A percentile compares a stretch with the other conserved stretches of the same genome.
phyloP scores from a whole-genome alignment of 768 basidiomycete species.

The Serendipita sp. region DNA sequence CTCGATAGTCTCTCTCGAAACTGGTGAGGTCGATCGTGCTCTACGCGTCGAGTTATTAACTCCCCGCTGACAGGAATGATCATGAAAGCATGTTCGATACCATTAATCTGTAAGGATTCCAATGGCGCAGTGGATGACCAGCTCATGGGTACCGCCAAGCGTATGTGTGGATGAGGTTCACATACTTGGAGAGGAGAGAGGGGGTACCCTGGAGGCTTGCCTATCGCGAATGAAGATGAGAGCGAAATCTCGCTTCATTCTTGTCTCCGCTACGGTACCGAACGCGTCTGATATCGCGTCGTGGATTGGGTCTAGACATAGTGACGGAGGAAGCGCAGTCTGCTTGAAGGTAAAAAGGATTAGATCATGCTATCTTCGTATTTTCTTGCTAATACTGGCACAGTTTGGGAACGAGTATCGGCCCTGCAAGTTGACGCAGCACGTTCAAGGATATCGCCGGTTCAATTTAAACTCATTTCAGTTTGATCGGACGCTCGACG shows the following conservation, averaged over 20 bases:
- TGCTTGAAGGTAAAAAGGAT: constrained; percentile 46
- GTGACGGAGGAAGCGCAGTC: constrained; percentile 33
- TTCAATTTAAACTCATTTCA: constrained; percentile 63
- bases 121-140: no score
- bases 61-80: constrained; percentile 30
- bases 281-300: constrained; percentile 79
- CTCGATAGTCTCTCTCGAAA: constrained; percentile 88
- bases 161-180: constrained; percentile 49
- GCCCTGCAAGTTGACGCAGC: constrained; percentile 62
- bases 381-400: not conserved
- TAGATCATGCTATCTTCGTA: not conserved
- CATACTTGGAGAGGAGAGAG: constrained; percentile 76
- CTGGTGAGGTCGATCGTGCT: constrained; percentile 37
- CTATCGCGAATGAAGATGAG: constrained; percentile 80
- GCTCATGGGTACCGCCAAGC: not conserved
- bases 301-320: constrained; percentile 56
- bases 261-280: constrained; percentile 88
- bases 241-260: constrained; percentile 57
- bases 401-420: constrained; percentile 90
- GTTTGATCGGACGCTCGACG: constrained; percentile 56
- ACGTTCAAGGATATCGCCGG: constrained; percentile 57
- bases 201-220: constrained; percentile 89
- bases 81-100: constrained; percentile 52
- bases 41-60: not conserved
- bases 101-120: constrained; percentile 47